Conservation (phyloP, 345 rosid genomes). For the Salix caprea region DNA sequence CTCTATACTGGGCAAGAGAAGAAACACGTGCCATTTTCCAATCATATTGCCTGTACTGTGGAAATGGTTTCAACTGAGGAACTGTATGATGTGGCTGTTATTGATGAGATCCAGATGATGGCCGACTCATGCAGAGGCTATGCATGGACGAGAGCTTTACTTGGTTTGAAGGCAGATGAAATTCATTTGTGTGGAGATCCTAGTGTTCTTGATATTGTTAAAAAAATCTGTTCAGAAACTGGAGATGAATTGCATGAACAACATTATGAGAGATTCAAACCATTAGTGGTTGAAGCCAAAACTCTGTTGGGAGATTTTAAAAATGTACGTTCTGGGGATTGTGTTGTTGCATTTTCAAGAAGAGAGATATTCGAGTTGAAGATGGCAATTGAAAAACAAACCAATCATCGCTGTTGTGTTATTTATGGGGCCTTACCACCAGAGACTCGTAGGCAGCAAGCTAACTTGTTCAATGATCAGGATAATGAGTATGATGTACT, state of each 20-base stretch:
- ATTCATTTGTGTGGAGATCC: constrained; percentile 97
- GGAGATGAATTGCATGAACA: constrained; percentile 83
- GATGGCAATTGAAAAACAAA: constrained; percentile 78
- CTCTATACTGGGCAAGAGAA: constrained; percentile 91
- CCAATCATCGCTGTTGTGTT: constrained; percentile 85
- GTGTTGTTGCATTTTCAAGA: constrained; percentile 87
- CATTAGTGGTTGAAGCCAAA: constrained; percentile 85
- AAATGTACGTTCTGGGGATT: constrained; percentile 80
- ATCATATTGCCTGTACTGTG: constrained; percentile 83
- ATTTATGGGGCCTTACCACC: constrained; percentile 96
- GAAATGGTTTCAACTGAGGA: constrained; percentile 86
- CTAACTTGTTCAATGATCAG: constrained; percentile 78
- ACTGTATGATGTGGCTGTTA: constrained; percentile 80
- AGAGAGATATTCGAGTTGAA: constrained; percentile 93
- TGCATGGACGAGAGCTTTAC: constrained; percentile 91
- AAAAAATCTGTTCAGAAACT: constrained; percentile 76
- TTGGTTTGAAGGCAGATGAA: constrained; percentile 90
- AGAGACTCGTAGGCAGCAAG: constrained; percentile 92
- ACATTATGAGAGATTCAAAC: constrained; percentile 83
- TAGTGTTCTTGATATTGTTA: constrained; percentile 71
- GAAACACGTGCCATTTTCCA: constrained; percentile 69
- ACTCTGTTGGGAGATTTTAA: constrained; percentile 69
- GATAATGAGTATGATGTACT: constrained; percentile 86
- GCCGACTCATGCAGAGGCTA: constrained; percentile 69
- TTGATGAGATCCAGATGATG: constrained; percentile 95